phyloP scores from a whole-genome alignment of 1,139 yeast species.

The Magnusiomyces paraingens region DNA sequence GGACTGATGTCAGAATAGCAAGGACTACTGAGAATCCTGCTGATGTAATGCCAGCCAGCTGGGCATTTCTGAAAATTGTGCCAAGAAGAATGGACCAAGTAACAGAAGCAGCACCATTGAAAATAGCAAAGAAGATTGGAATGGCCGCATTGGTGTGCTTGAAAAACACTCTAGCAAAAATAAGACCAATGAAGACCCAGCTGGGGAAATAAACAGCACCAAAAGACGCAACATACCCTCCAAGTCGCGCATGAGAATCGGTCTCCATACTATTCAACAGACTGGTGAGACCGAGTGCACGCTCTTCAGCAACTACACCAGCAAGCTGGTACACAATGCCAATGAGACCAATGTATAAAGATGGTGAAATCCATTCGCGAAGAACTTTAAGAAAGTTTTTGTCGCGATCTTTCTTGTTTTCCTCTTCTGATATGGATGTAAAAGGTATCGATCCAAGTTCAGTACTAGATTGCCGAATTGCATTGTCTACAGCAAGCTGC shows the following conservation, averaged over 20 bases:
- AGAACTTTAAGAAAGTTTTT: slow-evolving; percentile 27
- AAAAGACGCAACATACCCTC: slow-evolving; percentile 29
- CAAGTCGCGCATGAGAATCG: slow-evolving; percentile 23
- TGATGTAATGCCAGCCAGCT: slow-evolving; percentile 33
- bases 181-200: slow-evolving; percentile 31
- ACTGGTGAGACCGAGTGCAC: slow-evolving; percentile 32
- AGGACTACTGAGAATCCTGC: slow-evolving; percentile 32
- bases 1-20: slow-evolving; percentile 32
- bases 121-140: slow-evolving; percentile 31
- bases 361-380: slow-evolving; percentile 33
- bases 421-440: slow-evolving; percentile 27
- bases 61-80: slow-evolving; percentile 30
- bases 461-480: slow-evolving; percentile 27
- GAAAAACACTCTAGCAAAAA: slow-evolving; percentile 24
- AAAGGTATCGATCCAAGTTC: slow-evolving; percentile 30
- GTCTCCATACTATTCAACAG: slow-evolving; percentile 33
- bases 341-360: slow-evolving; percentile 32
- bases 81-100: slow-evolving; percentile 33
- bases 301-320: slow-evolving; percentile 32
- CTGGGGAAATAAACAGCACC: slow-evolving; percentile 29
- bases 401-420: slow-evolving; percentile 24
- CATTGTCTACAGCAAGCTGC: slow-evolving; percentile 36
- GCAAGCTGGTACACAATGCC: slow-evolving; percentile 35
- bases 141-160: slow-evolving; percentile 28
- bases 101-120: slow-evolving; percentile 31